Evolutionary conservation across 2,329 filamentous ascomycete genomes (phyloP).

Genomic region (Hypoxylon sp.): DNA sequence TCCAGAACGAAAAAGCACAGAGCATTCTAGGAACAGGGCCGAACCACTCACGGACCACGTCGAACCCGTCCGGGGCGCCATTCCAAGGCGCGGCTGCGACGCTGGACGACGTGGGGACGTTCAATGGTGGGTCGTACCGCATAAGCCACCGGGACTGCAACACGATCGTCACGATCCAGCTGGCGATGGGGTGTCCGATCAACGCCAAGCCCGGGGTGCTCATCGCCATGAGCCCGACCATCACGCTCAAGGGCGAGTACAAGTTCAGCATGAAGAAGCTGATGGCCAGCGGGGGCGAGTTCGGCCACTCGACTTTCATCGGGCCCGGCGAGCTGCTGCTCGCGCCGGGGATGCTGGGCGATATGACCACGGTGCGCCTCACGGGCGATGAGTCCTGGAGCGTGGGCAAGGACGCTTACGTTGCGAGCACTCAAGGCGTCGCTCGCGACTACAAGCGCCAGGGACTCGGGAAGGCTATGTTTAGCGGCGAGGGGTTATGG

Average conservation of each 20-base stretch:
- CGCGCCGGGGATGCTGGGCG: conserved; percentile 81
- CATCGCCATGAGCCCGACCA: conserved; percentile 92
- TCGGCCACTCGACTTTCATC: conserved; percentile 81
- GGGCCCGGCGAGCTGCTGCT: conserved; percentile 91
- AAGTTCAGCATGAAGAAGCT: conserved; percentile 94
- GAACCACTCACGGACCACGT: conserved; percentile 30
- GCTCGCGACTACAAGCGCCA: conserved; percentile 89
- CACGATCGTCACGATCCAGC: conserved; percentile 85
- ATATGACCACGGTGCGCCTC: conserved; percentile 82
- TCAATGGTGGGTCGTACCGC: conserved; percentile 94
- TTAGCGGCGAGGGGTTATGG: conserved; percentile 91
- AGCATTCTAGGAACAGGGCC: conserved; percentile 30
- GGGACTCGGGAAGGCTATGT: conserved; percentile 87
- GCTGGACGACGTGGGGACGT: conserved; percentile 90
- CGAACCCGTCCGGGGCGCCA: conserved; percentile 50
- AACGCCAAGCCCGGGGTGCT: conserved; percentile 84
- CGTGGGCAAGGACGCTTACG: conserved; percentile 85
- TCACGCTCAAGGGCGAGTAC: conserved; percentile 82
- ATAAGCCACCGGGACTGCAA: conserved; percentile 94
- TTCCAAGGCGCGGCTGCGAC: conserved; percentile 71
- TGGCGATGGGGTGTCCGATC: conserved; percentile 88
- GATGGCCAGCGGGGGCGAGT: conserved; percentile 81
- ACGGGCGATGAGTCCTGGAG: conserved; percentile 79
- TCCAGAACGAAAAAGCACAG: conserved; percentile 47
- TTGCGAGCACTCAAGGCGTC: conserved; percentile 87